These are phyloP conservation scores for Pichia nanzhaoensis DNA, from an alignment of 805 yeast genomes.

Conservation along the genomic window DNA sequence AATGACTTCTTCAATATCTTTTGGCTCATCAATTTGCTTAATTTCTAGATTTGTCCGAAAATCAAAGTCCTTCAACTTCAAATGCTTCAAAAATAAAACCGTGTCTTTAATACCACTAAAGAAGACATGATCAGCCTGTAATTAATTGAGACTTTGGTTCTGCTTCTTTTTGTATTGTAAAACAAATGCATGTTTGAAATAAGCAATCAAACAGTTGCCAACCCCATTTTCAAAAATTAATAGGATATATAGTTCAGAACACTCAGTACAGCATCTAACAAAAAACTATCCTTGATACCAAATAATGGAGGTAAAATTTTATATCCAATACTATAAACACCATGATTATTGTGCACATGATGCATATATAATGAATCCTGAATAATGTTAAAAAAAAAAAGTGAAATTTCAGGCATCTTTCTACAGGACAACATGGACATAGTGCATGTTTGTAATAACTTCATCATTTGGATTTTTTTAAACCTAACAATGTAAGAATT, in stretches of 20 bases:
- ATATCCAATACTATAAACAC: constrained; percentile 28
- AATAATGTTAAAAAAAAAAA: constrained; percentile 20
- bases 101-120: neutral
- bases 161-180: constrained; percentile 4
- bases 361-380: constrained; percentile 28
- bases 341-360: constrained; percentile 31
- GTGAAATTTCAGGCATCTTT: constrained; percentile 3
- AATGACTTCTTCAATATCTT: too few species aligned
- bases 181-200: constrained; percentile 5
- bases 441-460: constrained; percentile 22
- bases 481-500: constrained; percentile 18
- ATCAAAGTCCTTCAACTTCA: neutral
- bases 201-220: constrained; percentile 1
- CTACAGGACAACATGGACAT: constrained; percentile 27
- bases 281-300: neutral
- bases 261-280: constrained; percentile 1
- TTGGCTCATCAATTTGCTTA: too few species aligned
- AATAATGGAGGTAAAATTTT: constrained; percentile 24
- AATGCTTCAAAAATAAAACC: neutral
- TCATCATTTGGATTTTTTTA: neutral
- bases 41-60: too few species aligned
- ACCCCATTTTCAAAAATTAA: neutral
- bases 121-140: constrained; percentile 1
- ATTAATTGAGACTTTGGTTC: neutral
- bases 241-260: neutral